Evolutionary conservation across 768 basidiomycete genomes (phyloP), one percentile per base, ranked within the genome.

Genomic region (Mycena kentingensis): DNA sequence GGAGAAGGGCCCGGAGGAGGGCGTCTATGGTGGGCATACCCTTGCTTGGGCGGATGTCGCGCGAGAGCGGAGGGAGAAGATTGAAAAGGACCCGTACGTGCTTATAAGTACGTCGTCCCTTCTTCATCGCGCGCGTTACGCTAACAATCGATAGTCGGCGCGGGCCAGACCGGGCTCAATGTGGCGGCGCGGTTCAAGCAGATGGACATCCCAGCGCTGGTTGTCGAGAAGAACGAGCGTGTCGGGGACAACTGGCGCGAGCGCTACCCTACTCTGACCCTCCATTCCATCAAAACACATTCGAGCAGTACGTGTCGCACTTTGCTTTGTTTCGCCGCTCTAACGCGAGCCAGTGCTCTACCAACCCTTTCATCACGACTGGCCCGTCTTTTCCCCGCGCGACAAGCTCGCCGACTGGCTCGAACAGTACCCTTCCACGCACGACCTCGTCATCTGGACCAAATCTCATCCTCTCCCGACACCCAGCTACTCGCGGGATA

Each of bases 321-420:
- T 41, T 24, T 42, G 22, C 46, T 24, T 29, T 18, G 15, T 44
- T 27, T 18, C 4, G 8, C 36, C 7, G 26, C 43, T 37, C 43
- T 35, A 34, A 29, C n/a, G 3, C 58, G 35, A 15, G 39, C 2
- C 50, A 74, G 75, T 76, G 44, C 64, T 74, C 8, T 76, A 76
- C 49, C 67, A 70, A 41, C 60, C 68, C 0, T 75, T 61, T 48
- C 72, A 74, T 5, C 32, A 56, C 11, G 75, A 65, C 31, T 77
- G 73, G 74, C 76, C 76, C 0, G 58, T 64, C 16, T 78, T 63
- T 54, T 73, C 73, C 4, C 72, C 76, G n/a, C 64, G 65, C 13
- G 70, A 71, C 52, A 78, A 76, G 51, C 46, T 77, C 4, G 77
- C 75, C 0, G 64, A 73, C 52, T 77, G 73, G 74, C 51, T 78